Evolutionary conservation across 2,329 filamentous ascomycete genomes (phyloP).

Genomic region (Fusarium sp.): DNA sequence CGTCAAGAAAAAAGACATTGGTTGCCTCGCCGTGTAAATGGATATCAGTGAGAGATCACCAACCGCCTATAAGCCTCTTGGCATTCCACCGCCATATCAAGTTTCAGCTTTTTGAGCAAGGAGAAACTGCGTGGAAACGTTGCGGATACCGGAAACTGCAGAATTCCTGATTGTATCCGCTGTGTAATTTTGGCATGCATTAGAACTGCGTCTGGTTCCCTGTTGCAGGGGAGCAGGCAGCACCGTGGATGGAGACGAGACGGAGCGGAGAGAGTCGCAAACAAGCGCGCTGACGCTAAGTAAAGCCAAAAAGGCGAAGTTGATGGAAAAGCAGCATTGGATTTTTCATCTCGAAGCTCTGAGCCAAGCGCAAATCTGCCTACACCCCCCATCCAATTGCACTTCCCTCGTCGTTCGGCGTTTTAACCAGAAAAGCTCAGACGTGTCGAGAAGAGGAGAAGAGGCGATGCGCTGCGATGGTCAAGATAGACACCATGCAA

Average conservation of each 20-base stretch:
- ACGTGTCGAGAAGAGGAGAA: constrained; percentile 24
- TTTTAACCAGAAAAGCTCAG: constrained; percentile 26
- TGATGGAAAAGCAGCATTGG: constrained; percentile 51
- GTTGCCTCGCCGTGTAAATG: constrained; percentile 38
- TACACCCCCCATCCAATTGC: constrained; percentile 41
- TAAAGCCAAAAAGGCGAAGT: constrained; percentile 42
- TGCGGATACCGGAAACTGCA: constrained; percentile 26
- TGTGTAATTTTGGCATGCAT: constrained; percentile 36
- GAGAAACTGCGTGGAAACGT: constrained; percentile 17
- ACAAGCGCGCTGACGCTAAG: constrained; percentile 50
- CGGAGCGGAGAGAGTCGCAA: constrained; percentile 38
- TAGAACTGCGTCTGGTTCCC: constrained; percentile 30
- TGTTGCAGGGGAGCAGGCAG: constrained; percentile 25
- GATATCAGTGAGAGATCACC: constrained; percentile 28
- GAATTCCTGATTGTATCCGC: constrained; percentile 33
- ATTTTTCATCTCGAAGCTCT: constrained; percentile 39
- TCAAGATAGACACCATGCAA: constrained; percentile 33
- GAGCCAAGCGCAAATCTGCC: constrained; percentile 32
- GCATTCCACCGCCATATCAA: constrained; percentile 16
- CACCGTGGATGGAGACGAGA: constrained; percentile 20
- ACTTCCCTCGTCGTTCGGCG: constrained; percentile 35
- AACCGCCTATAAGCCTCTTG: constrained; percentile 22
- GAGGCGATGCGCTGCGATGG: constrained; percentile 14
- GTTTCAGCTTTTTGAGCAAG: constrained; percentile 15
- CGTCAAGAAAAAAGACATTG: constrained; percentile 20